Percentiles rank a stretch among this genome's conserved stretches.
These are phyloP conservation scores for Suillus brevipes DNA, from an alignment of 768 basidiomycete species.

Conservation along the genomic window DNA sequence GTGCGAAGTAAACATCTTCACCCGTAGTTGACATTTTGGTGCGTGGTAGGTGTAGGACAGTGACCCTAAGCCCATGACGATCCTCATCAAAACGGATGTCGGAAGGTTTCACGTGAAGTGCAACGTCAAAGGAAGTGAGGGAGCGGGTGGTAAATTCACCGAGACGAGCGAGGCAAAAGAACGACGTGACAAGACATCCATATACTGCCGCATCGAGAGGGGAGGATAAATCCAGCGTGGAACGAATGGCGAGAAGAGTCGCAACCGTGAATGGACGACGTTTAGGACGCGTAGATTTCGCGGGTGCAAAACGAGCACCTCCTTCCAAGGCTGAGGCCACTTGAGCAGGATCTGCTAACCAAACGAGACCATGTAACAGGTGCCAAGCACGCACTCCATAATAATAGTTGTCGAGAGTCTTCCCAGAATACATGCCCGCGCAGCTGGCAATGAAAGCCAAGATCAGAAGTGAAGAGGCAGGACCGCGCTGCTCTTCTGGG, in stretches of 20 bases:
- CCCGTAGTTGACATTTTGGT: neutral
- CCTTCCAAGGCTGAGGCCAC: neutral
- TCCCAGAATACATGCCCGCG: neutral
- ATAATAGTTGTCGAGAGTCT: neutral
- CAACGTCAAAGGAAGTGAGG: neutral
- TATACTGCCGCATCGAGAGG: neutral
- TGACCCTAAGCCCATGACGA: neutral
- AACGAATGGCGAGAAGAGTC: neutral
- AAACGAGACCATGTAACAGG: neutral
- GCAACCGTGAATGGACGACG: fast-evolving
- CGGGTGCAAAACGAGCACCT: fast-evolving
- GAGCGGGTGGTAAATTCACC: neutral
- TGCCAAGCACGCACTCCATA: neutral
- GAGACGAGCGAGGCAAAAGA: neutral
- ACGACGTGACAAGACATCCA: neutral
- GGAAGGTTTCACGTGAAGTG: neutral
- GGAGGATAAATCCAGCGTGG: fast-evolving
- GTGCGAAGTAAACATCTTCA: neutral
- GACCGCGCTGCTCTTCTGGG: neutral
- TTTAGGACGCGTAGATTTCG: neutral
- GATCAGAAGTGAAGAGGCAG: neutral
- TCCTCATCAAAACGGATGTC: neutral
- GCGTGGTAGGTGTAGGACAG: fast-evolving
- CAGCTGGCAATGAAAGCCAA: neutral
- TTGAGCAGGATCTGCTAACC: neutral